Evolutionary conservation across 2,329 filamentous ascomycete genomes (phyloP), one percentile per base, ranked within the genome.

Genomic region (Seiridium cupressi): DNA sequence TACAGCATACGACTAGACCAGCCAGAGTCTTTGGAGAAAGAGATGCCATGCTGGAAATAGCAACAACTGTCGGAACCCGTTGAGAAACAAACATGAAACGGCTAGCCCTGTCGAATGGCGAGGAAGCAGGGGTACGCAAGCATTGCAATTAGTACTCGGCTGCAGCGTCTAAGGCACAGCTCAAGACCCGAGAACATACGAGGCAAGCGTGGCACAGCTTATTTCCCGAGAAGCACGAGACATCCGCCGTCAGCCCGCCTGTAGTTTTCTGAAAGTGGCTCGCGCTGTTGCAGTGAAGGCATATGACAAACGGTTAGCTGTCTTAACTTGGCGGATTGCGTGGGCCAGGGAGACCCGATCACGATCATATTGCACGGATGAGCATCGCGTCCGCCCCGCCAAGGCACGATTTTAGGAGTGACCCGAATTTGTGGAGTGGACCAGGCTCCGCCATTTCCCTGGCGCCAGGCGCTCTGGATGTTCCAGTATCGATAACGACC

Each of bases 361-460:
- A 55, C 36, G 51, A 55, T 42, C 36, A 31, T 42, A 38, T 18
- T 55, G 26, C 51, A 38, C 51, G 40, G 51, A 55, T 55, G 51
- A 36, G 38, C 18, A 44, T 55, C 51, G 51, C 51, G 49, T 55
- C 51, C 18, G 51, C 51, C 51, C 36, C 51, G 38, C 51, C 51
- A 38, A 55, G 36, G 34, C 8, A 44, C 51, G n/a, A 55, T 44
- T 55, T 55, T 55, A 55, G 51, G 11, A 44, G 34, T 31, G 51
- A 55, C 36, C 51, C 51, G 51, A 44, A 53, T 26, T 38, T 53
- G 49, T 53, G 49, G 49, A 53, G 49, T 42, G 7, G 38, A 7
- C 38, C 7, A 13, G 38, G 13, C 38, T 8, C 38, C 38, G 38
- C 49, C 10, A 32, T 49, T 49, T 53, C 49, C 31, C 32, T 53